These are phyloP conservation scores for Monosporascus sp. DNA, from an alignment of 2,329 filamentous ascomycete species.

Conservation along the genomic window DNA sequence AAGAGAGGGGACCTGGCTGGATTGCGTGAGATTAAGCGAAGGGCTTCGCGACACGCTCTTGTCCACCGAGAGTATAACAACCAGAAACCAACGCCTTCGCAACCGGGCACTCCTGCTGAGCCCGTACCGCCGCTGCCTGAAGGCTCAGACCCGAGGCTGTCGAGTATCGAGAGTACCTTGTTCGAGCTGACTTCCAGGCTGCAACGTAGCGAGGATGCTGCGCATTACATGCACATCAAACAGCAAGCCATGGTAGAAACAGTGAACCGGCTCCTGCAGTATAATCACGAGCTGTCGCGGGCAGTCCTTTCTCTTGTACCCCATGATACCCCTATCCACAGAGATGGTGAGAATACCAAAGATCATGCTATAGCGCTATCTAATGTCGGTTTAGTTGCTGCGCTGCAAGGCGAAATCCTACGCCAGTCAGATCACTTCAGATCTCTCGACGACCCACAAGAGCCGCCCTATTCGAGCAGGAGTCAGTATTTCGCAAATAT, in stretches of 20 bases:
- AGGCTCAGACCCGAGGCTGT: constrained; percentile 68
- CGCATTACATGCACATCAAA: constrained; percentile 72
- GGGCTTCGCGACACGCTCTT: constrained; percentile 86
- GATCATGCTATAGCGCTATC: constrained; percentile 15
- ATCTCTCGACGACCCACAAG: constrained; percentile 59
- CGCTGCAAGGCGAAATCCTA: constrained; percentile 55
- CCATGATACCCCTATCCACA: constrained; percentile 70
- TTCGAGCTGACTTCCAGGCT: constrained; percentile 76
- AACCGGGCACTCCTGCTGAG: constrained; percentile 80
- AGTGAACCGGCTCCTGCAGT: constrained; percentile 63
- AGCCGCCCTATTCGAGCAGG: constrained; percentile 58
- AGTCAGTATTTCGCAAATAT: constrained; percentile 62
- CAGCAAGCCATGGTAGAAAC: constrained; percentile 80
- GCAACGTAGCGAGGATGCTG: constrained; percentile 76
- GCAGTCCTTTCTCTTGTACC: constrained; percentile 70
- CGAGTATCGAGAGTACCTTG: constrained; percentile 71
- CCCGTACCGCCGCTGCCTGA: constrained; percentile 68
- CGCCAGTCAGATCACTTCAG: constrained; percentile 55
- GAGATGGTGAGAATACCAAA: constrained; percentile 62
- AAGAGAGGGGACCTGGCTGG: constrained; percentile 90
- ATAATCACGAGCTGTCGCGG: constrained; percentile 79
- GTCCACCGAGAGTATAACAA: constrained; percentile 87
- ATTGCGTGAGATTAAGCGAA: constrained; percentile 88
- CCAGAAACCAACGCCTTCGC: constrained; percentile 69
- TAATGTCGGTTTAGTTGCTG: constrained; percentile 41